These are phyloP conservation scores for Pythium brachiatum DNA, from an alignment of 352 stramenopile genomes.

Conservation along the genomic window DNA sequence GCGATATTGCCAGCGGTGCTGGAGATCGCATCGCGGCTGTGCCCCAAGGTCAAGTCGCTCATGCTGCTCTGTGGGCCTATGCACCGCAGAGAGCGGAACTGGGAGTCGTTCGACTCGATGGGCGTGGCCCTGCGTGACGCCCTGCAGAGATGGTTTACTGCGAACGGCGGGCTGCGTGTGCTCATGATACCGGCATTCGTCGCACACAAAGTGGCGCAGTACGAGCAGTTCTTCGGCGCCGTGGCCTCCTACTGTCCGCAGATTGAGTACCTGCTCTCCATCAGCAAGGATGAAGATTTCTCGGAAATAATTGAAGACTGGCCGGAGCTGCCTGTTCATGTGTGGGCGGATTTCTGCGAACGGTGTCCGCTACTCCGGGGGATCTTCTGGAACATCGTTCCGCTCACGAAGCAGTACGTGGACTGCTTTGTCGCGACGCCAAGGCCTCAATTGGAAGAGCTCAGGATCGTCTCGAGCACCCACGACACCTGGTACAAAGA, in stretches of 20 bases:
- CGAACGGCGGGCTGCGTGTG: neutral
- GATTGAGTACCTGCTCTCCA: neutral
- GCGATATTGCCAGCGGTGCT: neutral
- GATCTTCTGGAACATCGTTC: neutral
- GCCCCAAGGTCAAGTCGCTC: neutral
- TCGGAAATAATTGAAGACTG: neutral
- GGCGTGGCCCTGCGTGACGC: neutral
- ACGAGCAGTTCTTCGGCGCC: neutral
- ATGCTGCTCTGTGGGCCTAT: neutral
- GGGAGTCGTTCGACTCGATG: neutral
- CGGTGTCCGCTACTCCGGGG: neutral
- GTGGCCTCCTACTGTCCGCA: neutral
- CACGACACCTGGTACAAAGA: neutral
- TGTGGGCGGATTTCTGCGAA: neutral
- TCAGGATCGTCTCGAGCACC: neutral
- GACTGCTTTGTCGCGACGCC: neutral
- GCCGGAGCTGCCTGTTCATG: neutral
- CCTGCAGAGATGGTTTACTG: neutral
- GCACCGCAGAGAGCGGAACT: neutral
- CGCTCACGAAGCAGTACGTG: neutral
- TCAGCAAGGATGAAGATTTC: neutral
- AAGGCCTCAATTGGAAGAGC: neutral
- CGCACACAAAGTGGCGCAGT: neutral
- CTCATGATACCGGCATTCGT: neutral
- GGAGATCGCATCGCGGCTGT: neutral